These are phyloP conservation scores for Ambrosiella xylebori DNA, from an alignment of 2,329 filamentous ascomycete genomes.

Conservation along the genomic window DNA sequence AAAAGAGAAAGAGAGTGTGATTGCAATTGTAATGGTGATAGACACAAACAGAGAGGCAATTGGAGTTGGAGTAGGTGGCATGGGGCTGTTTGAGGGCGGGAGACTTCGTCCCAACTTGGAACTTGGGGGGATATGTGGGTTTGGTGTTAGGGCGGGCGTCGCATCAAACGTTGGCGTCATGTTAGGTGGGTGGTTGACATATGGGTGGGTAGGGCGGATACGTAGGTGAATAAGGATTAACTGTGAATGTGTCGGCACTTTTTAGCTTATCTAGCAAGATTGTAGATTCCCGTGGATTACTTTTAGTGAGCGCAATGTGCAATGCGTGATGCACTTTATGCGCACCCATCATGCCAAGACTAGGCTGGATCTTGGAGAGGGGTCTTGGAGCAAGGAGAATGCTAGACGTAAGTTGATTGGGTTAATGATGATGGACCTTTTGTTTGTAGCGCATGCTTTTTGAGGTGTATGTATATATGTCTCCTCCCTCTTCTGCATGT, in stretches of 20 bases:
- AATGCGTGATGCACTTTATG: too few species aligned
- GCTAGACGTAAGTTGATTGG: background rate
- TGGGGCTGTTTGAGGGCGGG: background rate
- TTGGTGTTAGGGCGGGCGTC: background rate
- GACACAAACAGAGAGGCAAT: background rate
- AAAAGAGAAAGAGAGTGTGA: background rate
- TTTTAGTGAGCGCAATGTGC: too few species aligned
- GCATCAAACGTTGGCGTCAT: background rate
- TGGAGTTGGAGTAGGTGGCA: background rate
- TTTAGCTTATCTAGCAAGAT: too few species aligned
- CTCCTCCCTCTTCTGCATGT: background rate
- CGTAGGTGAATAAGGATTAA: too few species aligned
- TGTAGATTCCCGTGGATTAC: too few species aligned
- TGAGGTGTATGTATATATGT: background rate
- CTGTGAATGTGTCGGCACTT: too few species aligned
- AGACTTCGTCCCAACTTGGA: conserved; percentile 2
- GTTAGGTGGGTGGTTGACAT: background rate
- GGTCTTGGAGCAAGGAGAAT: background rate
- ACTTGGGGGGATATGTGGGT: background rate
- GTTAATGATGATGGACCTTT: background rate
- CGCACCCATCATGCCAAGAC: too few species aligned
- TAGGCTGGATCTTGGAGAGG: too few species aligned
- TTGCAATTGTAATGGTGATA: background rate
- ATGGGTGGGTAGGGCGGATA: background rate
- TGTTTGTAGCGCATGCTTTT: background rate